These are phyloP conservation scores for Ogataea populi-albae DNA, from an alignment of 805 yeast species.

Conservation along the genomic window DNA sequence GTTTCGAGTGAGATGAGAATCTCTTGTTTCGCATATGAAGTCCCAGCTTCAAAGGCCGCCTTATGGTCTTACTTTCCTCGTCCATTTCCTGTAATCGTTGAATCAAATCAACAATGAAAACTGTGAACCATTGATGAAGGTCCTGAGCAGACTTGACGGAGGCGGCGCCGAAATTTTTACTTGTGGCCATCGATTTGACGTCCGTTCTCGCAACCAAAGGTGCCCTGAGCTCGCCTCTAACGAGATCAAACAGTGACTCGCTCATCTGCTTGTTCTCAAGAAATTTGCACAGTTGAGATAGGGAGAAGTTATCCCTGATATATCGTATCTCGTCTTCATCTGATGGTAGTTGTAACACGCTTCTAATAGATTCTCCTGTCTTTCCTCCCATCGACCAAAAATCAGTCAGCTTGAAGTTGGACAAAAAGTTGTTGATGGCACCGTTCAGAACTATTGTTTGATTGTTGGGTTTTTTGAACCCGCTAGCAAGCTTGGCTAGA, in stretches of 20 bases:
- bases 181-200: constrained; percentile 84
- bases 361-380: constrained; percentile 58
- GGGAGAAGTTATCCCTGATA: constrained; percentile 49
- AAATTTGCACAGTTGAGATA: constrained; percentile 33
- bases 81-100: constrained; percentile 70
- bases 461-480: constrained; percentile 76
- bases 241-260: constrained; percentile 53
- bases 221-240: constrained; percentile 58
- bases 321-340: constrained; percentile 36
- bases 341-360: constrained; percentile 49
- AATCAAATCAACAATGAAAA: constrained; percentile 75
- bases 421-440: constrained; percentile 51
- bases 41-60: constrained; percentile 56
- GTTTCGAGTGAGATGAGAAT: constrained; percentile 37
- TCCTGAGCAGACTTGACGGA: constrained; percentile 54
- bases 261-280: constrained; percentile 48
- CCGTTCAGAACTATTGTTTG: constrained; percentile 69
- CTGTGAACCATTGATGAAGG: constrained; percentile 73
- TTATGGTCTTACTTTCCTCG: constrained; percentile 49
- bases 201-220: constrained; percentile 58
- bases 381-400: constrained; percentile 94
- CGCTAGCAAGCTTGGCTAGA: constrained; percentile 84
- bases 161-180: constrained; percentile 68
- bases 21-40: constrained; percentile 34
- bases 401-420: constrained; percentile 62